phyloP scores from a whole-genome alignment of 805 yeast species.

The Pichia exigua region DNA sequence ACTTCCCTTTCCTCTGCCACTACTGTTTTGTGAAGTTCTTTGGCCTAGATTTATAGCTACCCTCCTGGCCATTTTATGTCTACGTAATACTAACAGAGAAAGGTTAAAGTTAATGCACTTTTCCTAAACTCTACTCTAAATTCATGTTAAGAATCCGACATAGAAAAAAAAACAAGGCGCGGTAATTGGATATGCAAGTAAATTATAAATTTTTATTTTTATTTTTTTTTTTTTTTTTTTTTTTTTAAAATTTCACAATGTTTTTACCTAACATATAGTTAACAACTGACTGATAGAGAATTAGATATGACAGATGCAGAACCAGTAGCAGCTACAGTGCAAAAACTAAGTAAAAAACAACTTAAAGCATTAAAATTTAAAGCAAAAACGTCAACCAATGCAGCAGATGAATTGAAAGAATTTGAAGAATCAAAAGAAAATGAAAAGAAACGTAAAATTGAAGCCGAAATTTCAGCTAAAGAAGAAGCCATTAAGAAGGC shows the following conservation, averaged over 20 bases:
- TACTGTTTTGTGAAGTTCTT: not conserved
- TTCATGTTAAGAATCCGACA: not conserved
- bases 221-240: not conserved
- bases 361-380: constrained; percentile 55
- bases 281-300: no score
- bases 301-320: constrained; percentile 4
- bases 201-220: not conserved
- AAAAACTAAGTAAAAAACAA: constrained; percentile 58
- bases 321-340: not conserved
- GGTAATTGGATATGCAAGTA: not conserved
- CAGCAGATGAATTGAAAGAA: constrained; percentile 28
- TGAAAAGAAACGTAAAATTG: constrained; percentile 20
- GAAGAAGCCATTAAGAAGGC: constrained; percentile 16
- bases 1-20: not conserved
- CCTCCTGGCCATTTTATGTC: constrained; percentile 9
- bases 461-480: constrained; percentile 21
- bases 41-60: constrained; percentile 10
- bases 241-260: not conserved
- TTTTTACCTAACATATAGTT: no score
- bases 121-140: not conserved
- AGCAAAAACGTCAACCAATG: constrained; percentile 29
- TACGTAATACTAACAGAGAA: not conserved
- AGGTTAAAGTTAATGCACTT: not conserved
- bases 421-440: constrained; percentile 17
- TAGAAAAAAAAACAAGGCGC: constrained; percentile 1